Evolutionary conservation across 192 early-diverging fungal genomes (phyloP), one percentile per base, ranked within the genome.

Genomic region (Chytriomyces sp.): DNA sequence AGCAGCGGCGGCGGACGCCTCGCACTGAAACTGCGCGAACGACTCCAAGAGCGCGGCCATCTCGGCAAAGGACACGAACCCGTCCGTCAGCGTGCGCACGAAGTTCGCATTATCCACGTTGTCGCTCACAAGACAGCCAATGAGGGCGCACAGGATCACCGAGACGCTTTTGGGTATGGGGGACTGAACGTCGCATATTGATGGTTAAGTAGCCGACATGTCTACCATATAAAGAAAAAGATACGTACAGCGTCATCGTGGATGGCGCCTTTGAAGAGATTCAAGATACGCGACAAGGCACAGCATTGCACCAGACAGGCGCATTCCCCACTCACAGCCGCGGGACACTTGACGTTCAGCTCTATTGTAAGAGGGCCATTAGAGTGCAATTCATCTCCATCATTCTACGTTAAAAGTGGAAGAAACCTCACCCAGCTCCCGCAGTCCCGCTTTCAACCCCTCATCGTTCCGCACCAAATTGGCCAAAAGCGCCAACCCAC

Each of bases 391-490:
- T 49, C 44, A 56, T 32, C n/a, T 6, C 12, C 7, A 2, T 6
- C 5, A 37, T 10, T 10, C 17, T 10, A 36, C 34, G 26, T 2
- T n/a, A 56, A 4, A 69, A 54, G 25, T 36, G 6, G 12, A 38
- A 38, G 17, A 17, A 56, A 22, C 54, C 66, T 32, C 22, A 69
- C 66, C 44, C 49, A 69, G 56, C 12, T 25, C 30, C 5, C 32
- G 26, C 34, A 70, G 41, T 5, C 32, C 33, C 37, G 10, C 8
- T 26, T 19, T 59, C 36, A 59, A 31, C 8, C 10, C 28, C 14
- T 57, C 37, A 70, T 59, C 56, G 44, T 70, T 70, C 30, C 57
- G n/a, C 34, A 59, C 54, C 5, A 70, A 31, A 59, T 70, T 70
- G 36, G 57, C 39, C 2, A 59, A 10, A 5, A 70, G 38, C 26